These are phyloP conservation scores for Camellia japonica DNA, from an alignment of 148 eudicot genomes.

Conservation along the genomic window DNA sequence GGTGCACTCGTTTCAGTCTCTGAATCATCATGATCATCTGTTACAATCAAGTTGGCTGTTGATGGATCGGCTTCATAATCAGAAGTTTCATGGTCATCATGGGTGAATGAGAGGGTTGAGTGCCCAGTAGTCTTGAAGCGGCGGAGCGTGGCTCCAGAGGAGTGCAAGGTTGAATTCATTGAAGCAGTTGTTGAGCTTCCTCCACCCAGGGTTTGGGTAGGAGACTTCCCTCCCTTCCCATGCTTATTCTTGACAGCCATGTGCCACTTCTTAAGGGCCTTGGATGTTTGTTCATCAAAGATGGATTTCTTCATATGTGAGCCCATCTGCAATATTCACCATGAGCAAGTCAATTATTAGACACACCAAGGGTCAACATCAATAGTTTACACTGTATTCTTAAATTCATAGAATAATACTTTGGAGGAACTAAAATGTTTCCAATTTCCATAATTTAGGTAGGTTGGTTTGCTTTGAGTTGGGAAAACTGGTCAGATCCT, in stretches of 20 bases:
- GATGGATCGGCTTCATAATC: slow-evolving; percentile 34
- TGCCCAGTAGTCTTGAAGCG: slow-evolving; percentile 70
- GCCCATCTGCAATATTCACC: slow-evolving; percentile 69
- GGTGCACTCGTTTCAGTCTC: slow-evolving; percentile 26
- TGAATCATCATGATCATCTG: slow-evolving; percentile 26
- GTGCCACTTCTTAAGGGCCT: slow-evolving; percentile 77
- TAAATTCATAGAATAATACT: too few relatives aligned
- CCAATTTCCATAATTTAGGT: too few relatives aligned
- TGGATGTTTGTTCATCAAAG: slow-evolving; percentile 87
- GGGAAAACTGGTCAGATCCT: too few relatives aligned
- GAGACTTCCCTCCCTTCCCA: slow-evolving; percentile 33
- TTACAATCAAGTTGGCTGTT: slow-evolving; percentile 32
- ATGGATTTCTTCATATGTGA: slow-evolving; percentile 81
- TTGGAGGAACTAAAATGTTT: too few relatives aligned
- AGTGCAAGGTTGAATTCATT: slow-evolving; percentile 32
- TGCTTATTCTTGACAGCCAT: slow-evolving; percentile 63
- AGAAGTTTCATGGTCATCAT: slow-evolving; percentile 24
- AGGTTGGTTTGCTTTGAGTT: too few relatives aligned
- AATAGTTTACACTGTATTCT: too few relatives aligned
- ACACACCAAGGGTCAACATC: too few relatives aligned
- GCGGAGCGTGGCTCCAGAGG: slow-evolving; percentile 41
- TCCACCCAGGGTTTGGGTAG: slow-evolving; percentile 31
- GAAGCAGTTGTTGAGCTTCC: slow-evolving; percentile 28
- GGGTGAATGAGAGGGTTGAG: slow-evolving; percentile 22
- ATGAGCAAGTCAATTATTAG: neutral